Base-by-base conservation (phyloP, 2,329 filamentous ascomycete species). In the Penicillium freii region DNA sequence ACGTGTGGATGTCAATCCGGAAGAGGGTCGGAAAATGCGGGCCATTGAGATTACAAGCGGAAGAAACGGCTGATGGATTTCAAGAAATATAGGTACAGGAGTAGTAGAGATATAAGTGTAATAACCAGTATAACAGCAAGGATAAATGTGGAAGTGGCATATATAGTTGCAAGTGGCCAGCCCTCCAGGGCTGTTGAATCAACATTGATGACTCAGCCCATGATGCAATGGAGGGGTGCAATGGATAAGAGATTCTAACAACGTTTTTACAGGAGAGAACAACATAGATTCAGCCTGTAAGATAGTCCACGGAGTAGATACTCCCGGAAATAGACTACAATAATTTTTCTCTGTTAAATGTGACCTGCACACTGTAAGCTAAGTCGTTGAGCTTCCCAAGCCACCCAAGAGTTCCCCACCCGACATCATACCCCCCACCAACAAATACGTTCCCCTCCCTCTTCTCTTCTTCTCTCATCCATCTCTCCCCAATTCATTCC, bases 351-450 rank as follows among this genome's bases (percentile, higher is more conserved):
- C 31, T 17, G 45, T 34, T 25, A 33, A 42, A 42, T 31, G 15
- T 29, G 34, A 36, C 17, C 19, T 42, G 39, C 23, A 42, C 9
- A n/a, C 17, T 7, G 42, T 44, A 29, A 29, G 42, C 42, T 44
- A 44, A 27, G 25, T 27, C 17, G 42, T 27, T 31, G 34, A 53
- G 49, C 54, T 57, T 33, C 31, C 42, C 48, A 52, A 42, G 54
- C 54, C 54, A 52, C 42, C 42, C 27, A 17, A 23, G 15, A 33
- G 44, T 29, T 7, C 31, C 53, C 54, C 49, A 46, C 48, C 27
- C 54, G 64, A 70, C 69, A 70, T 72, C 69, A 72, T 70, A 60
- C 62, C 53, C 53, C 66, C 62, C 62, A 70, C 69, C 66, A 68
- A 69, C 69, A 64, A 70, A 61, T 68, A 68, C 62, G 49, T 62